A percentile compares a stretch with the other conserved stretches of the same genome.
Conservation (phyloP, 2,329 filamentous ascomycete species). For the Aureobasidium subglaciale region DNA sequence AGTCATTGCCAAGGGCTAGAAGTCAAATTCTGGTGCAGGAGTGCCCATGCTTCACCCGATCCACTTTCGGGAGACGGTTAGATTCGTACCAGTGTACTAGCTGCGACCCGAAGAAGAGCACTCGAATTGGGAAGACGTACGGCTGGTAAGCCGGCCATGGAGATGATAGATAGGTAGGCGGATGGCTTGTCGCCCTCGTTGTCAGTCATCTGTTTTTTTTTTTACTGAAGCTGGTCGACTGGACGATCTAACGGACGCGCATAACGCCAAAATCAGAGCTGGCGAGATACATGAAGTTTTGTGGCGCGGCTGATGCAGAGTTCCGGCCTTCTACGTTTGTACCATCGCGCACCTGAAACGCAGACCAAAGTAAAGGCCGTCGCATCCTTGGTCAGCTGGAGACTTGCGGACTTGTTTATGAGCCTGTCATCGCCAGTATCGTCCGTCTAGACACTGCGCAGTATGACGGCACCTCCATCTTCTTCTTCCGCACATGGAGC, state of each 20-base stretch:
- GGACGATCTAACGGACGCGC: background rate
- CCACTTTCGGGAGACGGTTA: constrained; percentile 11
- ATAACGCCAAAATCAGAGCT: background rate
- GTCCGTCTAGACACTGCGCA: background rate
- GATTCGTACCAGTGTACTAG: constrained; percentile 8
- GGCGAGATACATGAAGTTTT: background rate
- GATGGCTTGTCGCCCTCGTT: background rate
- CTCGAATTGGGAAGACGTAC: constrained; percentile 3
- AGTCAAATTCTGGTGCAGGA: background rate
- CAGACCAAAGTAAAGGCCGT: background rate
- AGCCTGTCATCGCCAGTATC: background rate
- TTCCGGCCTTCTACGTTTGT: background rate
- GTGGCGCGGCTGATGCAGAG: constrained; percentile 7
- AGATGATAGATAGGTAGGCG: background rate
- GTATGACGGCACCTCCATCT: background rate
- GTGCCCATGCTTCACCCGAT: background rate
- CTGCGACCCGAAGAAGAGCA: background rate
- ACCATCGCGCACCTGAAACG: constrained; percentile 1
- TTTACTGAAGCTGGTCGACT: background rate
- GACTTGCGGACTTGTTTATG: background rate
- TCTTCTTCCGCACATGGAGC: background rate
- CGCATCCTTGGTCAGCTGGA: background rate
- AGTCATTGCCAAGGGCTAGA: background rate
- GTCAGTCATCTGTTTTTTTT: background rate
- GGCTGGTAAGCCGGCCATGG: background rate